Evolutionary conservation across 1,284 basidiomycete genomes (phyloP), one percentile per base, ranked within the genome.

Genomic region (Cryptococcus sp.): DNA sequence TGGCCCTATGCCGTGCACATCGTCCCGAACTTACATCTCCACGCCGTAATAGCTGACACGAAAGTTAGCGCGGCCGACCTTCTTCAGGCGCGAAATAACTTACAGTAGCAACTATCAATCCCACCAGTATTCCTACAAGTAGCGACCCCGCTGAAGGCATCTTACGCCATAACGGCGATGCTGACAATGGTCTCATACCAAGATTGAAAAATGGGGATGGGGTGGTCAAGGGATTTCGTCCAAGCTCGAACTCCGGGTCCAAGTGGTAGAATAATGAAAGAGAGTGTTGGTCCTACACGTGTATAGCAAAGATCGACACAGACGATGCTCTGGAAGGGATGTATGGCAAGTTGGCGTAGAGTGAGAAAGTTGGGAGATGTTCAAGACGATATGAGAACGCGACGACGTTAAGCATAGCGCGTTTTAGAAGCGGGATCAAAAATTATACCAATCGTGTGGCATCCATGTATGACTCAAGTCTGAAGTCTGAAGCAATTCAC

Each of bases 101-200:
- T 46, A 77, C 73, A 30, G 72, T 72, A 15, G 76, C 76, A 13
- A 78, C 68, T 15, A 78, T 56, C 44, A 78, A 61, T 36, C 76
- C 76, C 30, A 78, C 76, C n/a, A 78, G 60, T 37, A 78, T 76
- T 32, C 76, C 76, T 33, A 78, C 64, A 10, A 77, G 64, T 44
- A 78, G 63, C 4, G 73, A 73, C 31, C 73, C 74, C 7, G 74
- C 74, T 7, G 74, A 72, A 3, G 76, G 75, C 37, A 76, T 60
- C 52, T 67, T 68, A 38, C 71, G 58, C 42, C 64, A 61, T 10
- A 73, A 41, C n/a, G 62, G 59, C 33, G 62, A 44, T 10, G 59
- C 59, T 23, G 58, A 58, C 14, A 62, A 56, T 5, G 68, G 57
- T 44, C 60, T 59, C 57, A 66, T 46, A 10, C 57, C 36, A 32